Evolutionary conservation across 495 filamentous ascomycete species (phyloP), one percentile per base, ranked within the genome.

Genomic region (Trichoderma erinaceum): DNA sequence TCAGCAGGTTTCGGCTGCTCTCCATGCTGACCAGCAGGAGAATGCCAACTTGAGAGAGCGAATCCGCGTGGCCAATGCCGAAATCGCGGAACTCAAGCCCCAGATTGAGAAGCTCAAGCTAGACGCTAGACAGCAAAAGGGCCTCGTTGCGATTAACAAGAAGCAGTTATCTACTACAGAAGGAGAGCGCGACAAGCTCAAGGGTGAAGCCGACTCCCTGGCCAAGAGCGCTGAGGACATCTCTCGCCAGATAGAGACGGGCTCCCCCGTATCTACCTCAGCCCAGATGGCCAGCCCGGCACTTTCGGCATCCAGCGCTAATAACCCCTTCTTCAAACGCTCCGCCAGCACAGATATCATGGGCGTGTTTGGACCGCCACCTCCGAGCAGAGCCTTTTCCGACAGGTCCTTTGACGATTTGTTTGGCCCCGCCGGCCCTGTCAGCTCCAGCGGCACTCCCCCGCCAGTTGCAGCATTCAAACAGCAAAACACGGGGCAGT

Each of bases 71-170:
- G 82, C 92, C 18, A 98, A 97, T 75, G 83, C 84, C 12, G 91
- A 94, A 72, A 90, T 96, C 70, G 81, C 85, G 41, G 88, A 90
- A 78, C 80, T 98, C 41, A 92, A 91, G 76, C 93, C 92, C 10
- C 87, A 92, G 65, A 83, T 98, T 64, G 95, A 99, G 71, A 97
- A 97, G 79, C 82, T 96, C 66, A 89, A 91, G 74, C 90, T 87
- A 13, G 91, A 95, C 70, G 91, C 93, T 48, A 87, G 95, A 25
- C 95, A 97, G 74, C 92, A 97, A 78, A 97, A 96, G 77, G 95
- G 95, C 12, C 78, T 97, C 56, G 95, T 96, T 58, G 92, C 96
- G 5, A 98, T 99, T 78, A 96, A 96, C 80, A 97, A 96, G 80
- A 98, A 99, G 79, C 95, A 99, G 79, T 82, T 97, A 63, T 84